These are phyloP conservation scores for Salix purpurea DNA, from an alignment of 345 rosid species.

Conservation along the genomic window DNA sequence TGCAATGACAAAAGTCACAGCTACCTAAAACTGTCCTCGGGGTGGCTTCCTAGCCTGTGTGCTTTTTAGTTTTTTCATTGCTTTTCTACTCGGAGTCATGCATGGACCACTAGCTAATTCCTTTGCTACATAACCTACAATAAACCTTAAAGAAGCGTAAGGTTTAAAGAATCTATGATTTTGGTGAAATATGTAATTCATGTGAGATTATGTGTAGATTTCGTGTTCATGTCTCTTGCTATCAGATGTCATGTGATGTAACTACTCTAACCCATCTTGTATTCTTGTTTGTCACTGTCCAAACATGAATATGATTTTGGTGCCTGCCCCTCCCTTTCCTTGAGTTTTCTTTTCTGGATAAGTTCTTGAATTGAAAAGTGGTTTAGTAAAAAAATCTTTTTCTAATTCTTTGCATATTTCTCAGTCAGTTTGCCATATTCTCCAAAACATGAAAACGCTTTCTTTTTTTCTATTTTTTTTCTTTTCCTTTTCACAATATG, in stretches of 20 bases:
- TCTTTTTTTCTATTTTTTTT: too few relatives aligned
- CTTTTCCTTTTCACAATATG: too few relatives aligned
- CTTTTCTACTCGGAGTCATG: not conserved
- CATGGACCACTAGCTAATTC: too few relatives aligned
- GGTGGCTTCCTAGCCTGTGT: too few relatives aligned
- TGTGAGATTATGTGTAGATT: not conserved
- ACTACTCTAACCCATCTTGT: not conserved
- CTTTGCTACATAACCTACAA: too few relatives aligned
- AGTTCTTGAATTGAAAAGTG: too few relatives aligned
- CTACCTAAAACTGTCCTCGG: not conserved
- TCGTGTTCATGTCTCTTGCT: not conserved
- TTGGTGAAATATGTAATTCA: not conserved
- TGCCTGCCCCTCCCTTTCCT: not conserved
- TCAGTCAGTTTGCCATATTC: too few relatives aligned
- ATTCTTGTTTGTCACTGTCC: not conserved
- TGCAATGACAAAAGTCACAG: slow-evolving; percentile 15
- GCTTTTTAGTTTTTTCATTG: not conserved
- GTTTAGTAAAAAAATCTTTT: too few relatives aligned
- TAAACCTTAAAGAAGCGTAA: not conserved
- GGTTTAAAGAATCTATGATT: not conserved
- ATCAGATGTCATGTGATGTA: not conserved
- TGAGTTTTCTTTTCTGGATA: not conserved
- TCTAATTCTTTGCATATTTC: not conserved
- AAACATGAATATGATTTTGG: not conserved
- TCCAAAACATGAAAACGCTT: too few relatives aligned